Evolutionary conservation across 139 green algal species (phyloP), one percentile per base, ranked within the genome.

Genomic region (Micractinium sp.): DNA sequence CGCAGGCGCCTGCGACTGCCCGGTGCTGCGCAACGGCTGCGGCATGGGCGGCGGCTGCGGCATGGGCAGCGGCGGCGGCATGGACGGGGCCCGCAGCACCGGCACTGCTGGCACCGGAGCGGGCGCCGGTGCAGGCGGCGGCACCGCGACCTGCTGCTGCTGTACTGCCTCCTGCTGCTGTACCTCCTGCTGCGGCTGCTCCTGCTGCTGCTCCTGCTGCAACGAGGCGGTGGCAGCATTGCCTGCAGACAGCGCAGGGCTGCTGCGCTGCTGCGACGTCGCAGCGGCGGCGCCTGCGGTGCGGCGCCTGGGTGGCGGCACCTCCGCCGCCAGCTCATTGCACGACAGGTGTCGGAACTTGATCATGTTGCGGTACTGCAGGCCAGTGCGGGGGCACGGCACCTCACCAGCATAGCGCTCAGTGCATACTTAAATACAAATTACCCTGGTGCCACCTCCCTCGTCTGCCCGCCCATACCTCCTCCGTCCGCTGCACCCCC

Each of bases 291-390:
- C 14, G 31, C 73, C 73, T 3, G 73, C 20, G 31, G 73, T 23
- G 41, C 81, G 81, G 2, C 81, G 60, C 20, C 56, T 61, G 19
- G 82, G 63, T 38, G 63, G 82, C 63, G 63, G 82, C 63, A 73
- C 56, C 63, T 73, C 61, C 13, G 67, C 35, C 20, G 61, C 87
- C 13, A 87, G 36, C 38, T 87, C 83, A 39, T 87, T 87, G 12
- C 14, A 27, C 3, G 29, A 14, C 27, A 87, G 18, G 56, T 96
- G 93, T 38, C 93, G 88, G 86, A 96, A 96, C 85, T 96, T 96
- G 33, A 97, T 91, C 16, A 97, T 89, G 83, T 96, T 97, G 38
- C 94, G 90, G 92, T 94, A 96, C 89, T 87, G 83, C 82, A 39
- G 35, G 7, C n/a, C n/a, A n/a, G n/a, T n/a, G n/a, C n/a, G n/a